Conservation (phyloP, 2,329 filamentous ascomycete genomes). For the Venturiaceae sp. region DNA sequence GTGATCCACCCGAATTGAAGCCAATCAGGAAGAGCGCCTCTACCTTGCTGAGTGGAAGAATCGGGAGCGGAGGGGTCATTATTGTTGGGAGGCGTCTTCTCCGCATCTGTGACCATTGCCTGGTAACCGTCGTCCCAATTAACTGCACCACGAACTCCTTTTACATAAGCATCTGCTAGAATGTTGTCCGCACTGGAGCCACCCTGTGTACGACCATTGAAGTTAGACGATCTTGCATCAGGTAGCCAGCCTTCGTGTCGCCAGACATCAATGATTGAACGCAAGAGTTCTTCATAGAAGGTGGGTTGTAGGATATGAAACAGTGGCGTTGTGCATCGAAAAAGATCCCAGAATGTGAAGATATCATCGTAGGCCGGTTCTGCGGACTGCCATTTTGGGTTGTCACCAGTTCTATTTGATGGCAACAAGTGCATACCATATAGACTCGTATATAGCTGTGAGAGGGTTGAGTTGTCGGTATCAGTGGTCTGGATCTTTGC, state of each 20-base stretch:
- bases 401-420: constrained; percentile 62
- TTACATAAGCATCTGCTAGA: constrained; percentile 62
- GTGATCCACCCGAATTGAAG: constrained; percentile 55
- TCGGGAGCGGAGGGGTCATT: constrained; percentile 46
- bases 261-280: constrained; percentile 61
- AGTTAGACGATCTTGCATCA: constrained; percentile 58
- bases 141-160: constrained; percentile 52
- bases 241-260: constrained; percentile 54
- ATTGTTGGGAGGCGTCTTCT: constrained; percentile 51
- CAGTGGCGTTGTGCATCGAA: constrained; percentile 55
- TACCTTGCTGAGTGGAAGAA: constrained; percentile 56
- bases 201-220: constrained; percentile 59
- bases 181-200: constrained; percentile 64
- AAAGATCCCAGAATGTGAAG: constrained; percentile 58
- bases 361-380: constrained; percentile 66
- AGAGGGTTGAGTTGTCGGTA: constrained; percentile 44
- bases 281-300: constrained; percentile 55
- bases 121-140: constrained; percentile 44
- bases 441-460: constrained; percentile 56
- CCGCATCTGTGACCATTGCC: constrained; percentile 48
- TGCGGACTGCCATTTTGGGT: constrained; percentile 51
- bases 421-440: constrained; percentile 63
- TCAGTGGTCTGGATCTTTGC: constrained; percentile 54
- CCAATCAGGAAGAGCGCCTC: constrained; percentile 63
- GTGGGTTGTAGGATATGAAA: constrained; percentile 55